Percentiles rank a stretch among this genome's conserved stretches.
These are phyloP conservation scores for Gossypium ekmanianum DNA, from an alignment of 345 rosid species.

Conservation along the genomic window DNA sequence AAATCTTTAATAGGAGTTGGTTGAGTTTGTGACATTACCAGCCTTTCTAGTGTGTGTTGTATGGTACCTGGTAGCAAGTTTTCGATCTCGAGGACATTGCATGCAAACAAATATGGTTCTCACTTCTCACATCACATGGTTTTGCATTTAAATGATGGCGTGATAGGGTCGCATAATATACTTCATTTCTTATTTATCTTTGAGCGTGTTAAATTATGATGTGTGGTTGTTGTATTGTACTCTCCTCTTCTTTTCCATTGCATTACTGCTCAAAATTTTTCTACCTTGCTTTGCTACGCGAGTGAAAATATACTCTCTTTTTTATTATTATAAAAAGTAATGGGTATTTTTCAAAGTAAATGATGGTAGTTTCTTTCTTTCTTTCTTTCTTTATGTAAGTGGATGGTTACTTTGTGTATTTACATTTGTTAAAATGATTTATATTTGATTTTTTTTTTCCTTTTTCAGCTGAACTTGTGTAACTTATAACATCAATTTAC, in stretches of 20 bases:
- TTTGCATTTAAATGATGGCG: background rate
- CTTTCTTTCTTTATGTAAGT: too few relatives aligned
- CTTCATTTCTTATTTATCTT: background rate
- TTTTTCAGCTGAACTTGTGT: too few relatives aligned
- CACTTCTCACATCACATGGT: background rate
- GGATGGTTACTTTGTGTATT: too few relatives aligned
- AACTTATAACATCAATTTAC: too few relatives aligned
- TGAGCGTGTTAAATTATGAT: background rate
- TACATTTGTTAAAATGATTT: too few relatives aligned
- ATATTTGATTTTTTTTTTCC: too few relatives aligned
- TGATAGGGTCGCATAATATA: background rate
- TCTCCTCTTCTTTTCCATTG: background rate
- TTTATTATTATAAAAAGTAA: too few relatives aligned
- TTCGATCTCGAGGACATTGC: background rate
- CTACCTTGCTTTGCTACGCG: background rate
- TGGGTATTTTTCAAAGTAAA: background rate
- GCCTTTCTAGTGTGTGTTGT: background rate
- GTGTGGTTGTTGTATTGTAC: background rate
- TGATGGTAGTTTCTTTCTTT: too few relatives aligned
- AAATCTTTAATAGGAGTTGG: conserved; percentile 1
- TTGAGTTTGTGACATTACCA: conserved; percentile 3
- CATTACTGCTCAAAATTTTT: background rate
- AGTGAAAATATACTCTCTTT: background rate
- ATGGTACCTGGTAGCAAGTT: background rate
- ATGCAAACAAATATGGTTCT: background rate